phyloP scores from a whole-genome alignment of 2,329 filamentous ascomycete genomes.

The Elsinoe fawcettii region DNA sequence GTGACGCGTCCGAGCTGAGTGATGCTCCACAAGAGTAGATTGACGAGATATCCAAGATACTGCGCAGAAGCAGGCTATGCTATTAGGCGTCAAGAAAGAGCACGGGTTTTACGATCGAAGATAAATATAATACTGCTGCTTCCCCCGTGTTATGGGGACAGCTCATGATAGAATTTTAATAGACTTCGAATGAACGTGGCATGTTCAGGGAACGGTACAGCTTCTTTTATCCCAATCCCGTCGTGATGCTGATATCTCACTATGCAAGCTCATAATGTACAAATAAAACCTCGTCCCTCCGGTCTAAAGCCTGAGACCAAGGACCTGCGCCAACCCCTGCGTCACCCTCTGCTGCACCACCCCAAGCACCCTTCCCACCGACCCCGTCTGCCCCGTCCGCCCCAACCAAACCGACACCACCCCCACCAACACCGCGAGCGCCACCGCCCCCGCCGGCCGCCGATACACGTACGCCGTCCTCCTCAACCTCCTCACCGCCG shows the following conservation, averaged over 20 bases:
- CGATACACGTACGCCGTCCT: slow-evolving; percentile 56
- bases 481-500: slow-evolving; percentile 33
- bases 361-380: neutral
- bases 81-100: slow-evolving; percentile 8
- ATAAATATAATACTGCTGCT: neutral
- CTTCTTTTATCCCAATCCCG: neutral
- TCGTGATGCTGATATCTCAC: neutral
- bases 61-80: neutral
- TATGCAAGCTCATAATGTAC: slow-evolving; percentile 1
- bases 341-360: neutral
- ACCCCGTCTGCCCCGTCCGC: slow-evolving; percentile 7
- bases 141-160: neutral
- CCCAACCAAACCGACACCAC: slow-evolving; percentile 61
- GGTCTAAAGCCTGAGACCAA: neutral
- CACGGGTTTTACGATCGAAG: slow-evolving; percentile 9
- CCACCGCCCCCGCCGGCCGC: slow-evolving; percentile 49
- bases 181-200: neutral
- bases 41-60: neutral
- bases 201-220: neutral
- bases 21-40: slow-evolving; percentile 8
- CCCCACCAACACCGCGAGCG: slow-evolving; percentile 55
- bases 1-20: slow-evolving; percentile 15
- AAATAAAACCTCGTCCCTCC: neutral
- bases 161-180: slow-evolving; percentile 7
- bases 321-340: neutral